These are phyloP conservation scores for Pseudonitzschia delicatissima DNA, from an alignment of 108 stramenopile species.

Conservation along the genomic window DNA sequence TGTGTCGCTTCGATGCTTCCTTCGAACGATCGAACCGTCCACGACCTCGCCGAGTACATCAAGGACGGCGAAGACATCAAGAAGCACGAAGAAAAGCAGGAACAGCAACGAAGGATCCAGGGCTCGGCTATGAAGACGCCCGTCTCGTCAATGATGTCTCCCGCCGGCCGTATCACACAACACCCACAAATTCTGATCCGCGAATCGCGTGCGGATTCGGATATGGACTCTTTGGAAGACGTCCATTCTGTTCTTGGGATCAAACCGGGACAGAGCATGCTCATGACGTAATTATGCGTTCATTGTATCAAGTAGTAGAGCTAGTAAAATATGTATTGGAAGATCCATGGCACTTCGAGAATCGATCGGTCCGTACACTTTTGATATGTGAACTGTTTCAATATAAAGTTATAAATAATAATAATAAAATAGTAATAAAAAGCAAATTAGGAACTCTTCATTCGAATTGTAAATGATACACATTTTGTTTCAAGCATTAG, in stretches of 20 bases:
- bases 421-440: background rate
- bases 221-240: constrained; percentile 8
- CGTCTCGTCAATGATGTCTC: background rate
- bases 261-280: constrained; percentile 5
- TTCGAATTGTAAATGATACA: too few relatives aligned
- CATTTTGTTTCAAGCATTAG: too few relatives aligned
- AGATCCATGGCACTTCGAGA: too few relatives aligned
- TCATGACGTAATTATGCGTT: background rate
- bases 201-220: constrained; percentile 8
- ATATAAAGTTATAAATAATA: background rate
- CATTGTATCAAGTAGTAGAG: too few relatives aligned
- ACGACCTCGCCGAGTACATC: constrained; percentile 36
- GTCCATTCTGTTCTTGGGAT: constrained; percentile 8
- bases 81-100: constrained; percentile 2
- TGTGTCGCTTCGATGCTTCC: constrained; percentile 42
- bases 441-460: background rate
- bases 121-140: background rate
- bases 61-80: constrained; percentile 28
- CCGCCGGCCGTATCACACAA: background rate
- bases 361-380: too few relatives aligned
- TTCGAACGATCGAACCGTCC: constrained; percentile 19
- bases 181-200: background rate
- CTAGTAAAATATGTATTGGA: too few relatives aligned
- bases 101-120: background rate
- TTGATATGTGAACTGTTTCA: too few relatives aligned